Evolutionary conservation across 257 asterid species (phyloP).

Genomic region (Solanum habrochaites): DNA sequence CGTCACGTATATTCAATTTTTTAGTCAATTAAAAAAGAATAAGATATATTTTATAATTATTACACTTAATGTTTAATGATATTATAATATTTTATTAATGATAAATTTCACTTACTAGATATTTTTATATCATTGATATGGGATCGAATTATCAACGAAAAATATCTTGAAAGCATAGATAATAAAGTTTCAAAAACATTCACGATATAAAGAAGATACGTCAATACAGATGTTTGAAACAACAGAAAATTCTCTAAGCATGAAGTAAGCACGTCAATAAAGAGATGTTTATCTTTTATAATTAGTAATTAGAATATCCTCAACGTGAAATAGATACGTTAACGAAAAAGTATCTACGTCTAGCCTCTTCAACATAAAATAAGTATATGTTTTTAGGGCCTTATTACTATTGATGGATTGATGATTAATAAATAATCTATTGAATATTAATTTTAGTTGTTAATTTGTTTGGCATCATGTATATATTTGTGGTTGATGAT

Average conservation of each 20-base stretch:
- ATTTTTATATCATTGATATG: too few species aligned
- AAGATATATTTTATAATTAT: too few species aligned
- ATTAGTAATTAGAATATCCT: background rate
- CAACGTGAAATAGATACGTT: too few species aligned
- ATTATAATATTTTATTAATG: background rate
- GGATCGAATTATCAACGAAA: background rate
- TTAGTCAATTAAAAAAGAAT: background rate
- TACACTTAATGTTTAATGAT: too few species aligned
- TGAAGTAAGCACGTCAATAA: background rate
- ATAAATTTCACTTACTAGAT: background rate
- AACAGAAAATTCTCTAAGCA: background rate
- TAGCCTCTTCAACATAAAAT: too few species aligned
- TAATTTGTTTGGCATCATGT: background rate
- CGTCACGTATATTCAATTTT: background rate
- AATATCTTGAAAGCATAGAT: background rate
- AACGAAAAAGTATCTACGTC: accelerated
- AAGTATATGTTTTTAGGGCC: background rate
- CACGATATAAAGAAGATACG: background rate
- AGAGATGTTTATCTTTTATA: accelerated
- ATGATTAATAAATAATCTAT: background rate
- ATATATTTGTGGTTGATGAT: background rate
- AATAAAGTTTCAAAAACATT: background rate
- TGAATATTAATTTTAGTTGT: background rate
- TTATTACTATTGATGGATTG: background rate
- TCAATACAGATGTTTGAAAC: background rate